Conservation (phyloP, 192 early-diverging fungal species). For the Umbelopsis ramanniana region DNA sequence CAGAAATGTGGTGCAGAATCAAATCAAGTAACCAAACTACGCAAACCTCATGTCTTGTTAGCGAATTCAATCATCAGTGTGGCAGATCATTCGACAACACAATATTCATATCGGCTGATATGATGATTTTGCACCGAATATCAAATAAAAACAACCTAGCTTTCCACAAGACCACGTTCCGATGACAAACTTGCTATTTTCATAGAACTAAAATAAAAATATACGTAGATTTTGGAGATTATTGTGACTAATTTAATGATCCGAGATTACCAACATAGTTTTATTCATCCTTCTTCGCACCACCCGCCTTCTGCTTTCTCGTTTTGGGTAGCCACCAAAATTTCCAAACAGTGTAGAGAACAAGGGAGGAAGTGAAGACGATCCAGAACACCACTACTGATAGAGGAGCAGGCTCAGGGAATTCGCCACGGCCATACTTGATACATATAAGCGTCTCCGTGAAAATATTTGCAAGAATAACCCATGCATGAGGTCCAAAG, state of each 20-base stretch:
- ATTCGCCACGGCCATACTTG: slow-evolving; percentile 90
- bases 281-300: not conserved
- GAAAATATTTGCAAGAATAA: slow-evolving; percentile 82
- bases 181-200: too few species aligned
- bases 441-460: slow-evolving; percentile 91
- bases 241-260: too few species aligned
- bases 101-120: not conserved
- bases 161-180: too few species aligned
- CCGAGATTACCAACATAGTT: not conserved
- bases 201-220: too few species aligned
- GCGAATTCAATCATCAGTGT: too few species aligned
- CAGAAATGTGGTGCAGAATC: too few species aligned
- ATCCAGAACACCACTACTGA: slow-evolving; percentile 78
- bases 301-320: not conserved
- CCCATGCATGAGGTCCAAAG: slow-evolving; percentile 93
- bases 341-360: slow-evolving; percentile 76
- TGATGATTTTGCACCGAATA: not conserved
- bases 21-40: too few species aligned
- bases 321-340: slow-evolving; percentile 51
- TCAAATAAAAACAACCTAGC: not conserved
- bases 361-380: slow-evolving; percentile 59
- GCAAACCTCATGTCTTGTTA: too few species aligned
- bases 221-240: too few species aligned
- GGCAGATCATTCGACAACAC: too few species aligned
- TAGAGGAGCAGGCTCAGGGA: slow-evolving; percentile 76